Evolutionary conservation across 306 rosid genomes (phyloP).

Genomic region (Betula pendula): DNA sequence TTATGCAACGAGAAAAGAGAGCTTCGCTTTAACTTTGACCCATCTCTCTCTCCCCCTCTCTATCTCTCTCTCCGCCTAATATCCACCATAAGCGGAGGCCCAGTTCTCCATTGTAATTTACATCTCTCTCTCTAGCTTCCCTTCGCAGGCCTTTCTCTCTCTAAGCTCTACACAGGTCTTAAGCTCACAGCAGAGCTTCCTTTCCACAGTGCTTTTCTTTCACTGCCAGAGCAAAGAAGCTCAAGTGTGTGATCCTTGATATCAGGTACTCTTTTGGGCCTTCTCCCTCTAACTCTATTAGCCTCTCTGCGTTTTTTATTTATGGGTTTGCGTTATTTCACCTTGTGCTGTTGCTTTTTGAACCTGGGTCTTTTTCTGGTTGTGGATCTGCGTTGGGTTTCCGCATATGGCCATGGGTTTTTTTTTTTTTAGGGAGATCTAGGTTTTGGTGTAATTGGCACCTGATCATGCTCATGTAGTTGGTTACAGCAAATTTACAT

Average conservation of each 20-base stretch:
- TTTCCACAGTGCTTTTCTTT: constrained; percentile 27
- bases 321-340: constrained; percentile 18
- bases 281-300: constrained; percentile 48
- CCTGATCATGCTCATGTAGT: constrained; percentile 28
- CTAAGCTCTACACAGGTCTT: constrained; percentile 15
- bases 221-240: constrained; percentile 50
- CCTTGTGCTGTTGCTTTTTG: constrained; percentile 33
- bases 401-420: constrained; percentile 17
- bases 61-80: constrained; percentile 37
- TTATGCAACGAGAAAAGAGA: constrained; percentile 35
- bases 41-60: constrained; percentile 28
- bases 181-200: constrained; percentile 30
- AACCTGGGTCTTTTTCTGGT: constrained; percentile 50
- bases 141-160: constrained; percentile 26
- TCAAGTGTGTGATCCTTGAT: constrained; percentile 40
- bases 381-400: constrained; percentile 63
- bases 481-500: constrained; percentile 20
- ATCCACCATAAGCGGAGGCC: constrained; percentile 48
- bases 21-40: constrained; percentile 65
- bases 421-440: constrained; percentile 54
- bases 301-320: constrained; percentile 32
- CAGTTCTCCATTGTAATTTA: constrained; percentile 19
- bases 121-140: constrained; percentile 13
- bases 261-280: constrained; percentile 50
- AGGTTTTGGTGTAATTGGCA: constrained; percentile 39